Percentiles rank a stretch among this genome's conserved stretches.
Conservation (phyloP, 2,329 filamentous ascomycete species). For the Fonsecaea multimorphosa region DNA sequence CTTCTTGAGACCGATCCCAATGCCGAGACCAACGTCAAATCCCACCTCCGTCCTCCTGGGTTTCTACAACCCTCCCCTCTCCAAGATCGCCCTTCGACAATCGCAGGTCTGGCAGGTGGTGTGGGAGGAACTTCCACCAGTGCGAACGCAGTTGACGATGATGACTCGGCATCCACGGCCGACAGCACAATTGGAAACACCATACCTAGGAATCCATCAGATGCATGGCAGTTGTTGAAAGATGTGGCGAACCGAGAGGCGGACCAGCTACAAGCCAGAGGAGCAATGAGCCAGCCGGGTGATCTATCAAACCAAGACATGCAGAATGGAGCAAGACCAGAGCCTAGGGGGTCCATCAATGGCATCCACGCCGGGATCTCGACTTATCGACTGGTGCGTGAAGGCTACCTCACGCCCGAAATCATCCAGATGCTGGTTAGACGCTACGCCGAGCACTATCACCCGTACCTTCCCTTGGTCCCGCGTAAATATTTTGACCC, state of each 20-base stretch:
- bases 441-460: slow-evolving; percentile 69
- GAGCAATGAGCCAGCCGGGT: slow-evolving; percentile 38
- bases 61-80: slow-evolving; percentile 27
- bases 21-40: slow-evolving; percentile 6
- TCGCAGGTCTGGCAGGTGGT: neutral
- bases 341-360: slow-evolving; percentile 36
- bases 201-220: slow-evolving; percentile 55
- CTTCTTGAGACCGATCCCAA: slow-evolving; percentile 8
- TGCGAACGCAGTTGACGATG: slow-evolving; percentile 41
- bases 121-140: neutral
- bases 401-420: slow-evolving; percentile 54
- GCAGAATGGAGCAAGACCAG: slow-evolving; percentile 18
- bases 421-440: slow-evolving; percentile 60
- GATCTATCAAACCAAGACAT: slow-evolving; percentile 40
- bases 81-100: slow-evolving; percentile 14
- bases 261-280: slow-evolving; percentile 31
- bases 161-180: slow-evolving; percentile 47
- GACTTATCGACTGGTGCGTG: slow-evolving; percentile 52
- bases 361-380: slow-evolving; percentile 47
- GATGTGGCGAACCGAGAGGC: slow-evolving; percentile 51
- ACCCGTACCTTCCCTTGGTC: slow-evolving; percentile 73
- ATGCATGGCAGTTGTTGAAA: slow-evolving; percentile 56
- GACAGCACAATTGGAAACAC: slow-evolving; percentile 48
- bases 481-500: slow-evolving; percentile 65
- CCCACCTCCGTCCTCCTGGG: slow-evolving; percentile 24